Evolutionary conservation across 768 basidiomycete genomes (phyloP).

Genomic region (Cyclocybe aegerita): DNA sequence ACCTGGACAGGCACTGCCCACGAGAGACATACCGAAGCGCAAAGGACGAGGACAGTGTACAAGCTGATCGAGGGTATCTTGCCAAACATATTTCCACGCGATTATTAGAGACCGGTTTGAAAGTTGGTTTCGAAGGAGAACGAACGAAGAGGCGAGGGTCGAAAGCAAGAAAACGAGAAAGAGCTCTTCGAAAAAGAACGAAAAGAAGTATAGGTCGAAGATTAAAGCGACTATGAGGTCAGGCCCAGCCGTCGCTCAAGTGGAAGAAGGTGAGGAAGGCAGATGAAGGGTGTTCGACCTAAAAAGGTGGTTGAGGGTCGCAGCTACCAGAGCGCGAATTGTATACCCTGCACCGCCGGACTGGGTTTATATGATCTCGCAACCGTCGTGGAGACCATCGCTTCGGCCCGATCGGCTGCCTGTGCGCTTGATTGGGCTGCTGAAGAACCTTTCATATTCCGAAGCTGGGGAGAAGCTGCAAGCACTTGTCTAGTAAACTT

Average conservation of each 20-base stretch:
- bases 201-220: slow-evolving; percentile 1
- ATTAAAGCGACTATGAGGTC: slow-evolving; percentile 3
- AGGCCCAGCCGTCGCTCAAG: slow-evolving; percentile 19
- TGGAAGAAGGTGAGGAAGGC: slow-evolving; percentile 3
- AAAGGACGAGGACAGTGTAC: slow-evolving; percentile 4
- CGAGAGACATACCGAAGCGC: not conserved
- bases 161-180: slow-evolving; percentile 2
- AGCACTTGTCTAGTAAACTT: too few species aligned
- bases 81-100: slow-evolving; percentile 8
- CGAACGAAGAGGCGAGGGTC: not conserved
- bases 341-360: too few species aligned
- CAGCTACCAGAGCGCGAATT: slow-evolving; percentile 15
- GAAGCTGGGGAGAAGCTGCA: too few species aligned
- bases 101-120: not conserved
- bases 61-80: slow-evolving; percentile 2
- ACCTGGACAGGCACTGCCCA: slow-evolving; percentile 5
- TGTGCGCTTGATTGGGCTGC: too few species aligned
- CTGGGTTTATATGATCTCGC: too few species aligned
- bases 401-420: too few species aligned
- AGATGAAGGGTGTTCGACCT: slow-evolving; percentile 8
- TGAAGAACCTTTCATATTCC: too few species aligned
- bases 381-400: too few species aligned
- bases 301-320: slow-evolving; percentile 5
- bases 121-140: not conserved
- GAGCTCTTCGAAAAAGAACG: slow-evolving; percentile 4